Conservation (phyloP, 2,329 filamentous ascomycete genomes). For the Hypoxylon sp. region DNA sequence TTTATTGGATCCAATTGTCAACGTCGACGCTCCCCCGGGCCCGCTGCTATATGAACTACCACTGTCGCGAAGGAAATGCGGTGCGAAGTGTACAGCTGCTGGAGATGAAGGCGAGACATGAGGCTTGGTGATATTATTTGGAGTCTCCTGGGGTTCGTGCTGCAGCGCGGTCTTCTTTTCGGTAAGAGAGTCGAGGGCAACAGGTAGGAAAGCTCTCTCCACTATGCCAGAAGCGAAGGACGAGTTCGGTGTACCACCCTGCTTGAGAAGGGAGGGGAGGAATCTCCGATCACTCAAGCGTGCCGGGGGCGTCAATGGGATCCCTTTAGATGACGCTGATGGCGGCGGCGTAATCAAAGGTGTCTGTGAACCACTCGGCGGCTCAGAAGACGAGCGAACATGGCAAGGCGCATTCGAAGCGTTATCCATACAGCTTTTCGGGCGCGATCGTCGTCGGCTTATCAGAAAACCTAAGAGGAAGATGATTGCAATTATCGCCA, state of each 20-base stretch:
- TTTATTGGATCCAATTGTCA: constrained; percentile 47
- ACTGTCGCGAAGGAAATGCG: constrained; percentile 37
- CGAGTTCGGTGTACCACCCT: constrained; percentile 31
- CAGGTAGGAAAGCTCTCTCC: constrained; percentile 53
- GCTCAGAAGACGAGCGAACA: constrained; percentile 45
- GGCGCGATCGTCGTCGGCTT: constrained; percentile 50
- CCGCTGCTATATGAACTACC: constrained; percentile 33
- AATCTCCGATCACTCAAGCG: constrained; percentile 63
- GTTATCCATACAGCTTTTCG: constrained; percentile 41
- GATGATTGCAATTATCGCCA: constrained; percentile 56
- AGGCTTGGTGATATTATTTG: constrained; percentile 24
- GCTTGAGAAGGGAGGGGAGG: constrained; percentile 55
- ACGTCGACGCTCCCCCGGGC: constrained; percentile 29
- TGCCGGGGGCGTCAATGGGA: constrained; percentile 60
- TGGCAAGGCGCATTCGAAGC: constrained; percentile 44
- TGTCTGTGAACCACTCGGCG: constrained; percentile 55
- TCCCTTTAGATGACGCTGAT: constrained; percentile 49
- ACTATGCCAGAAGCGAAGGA: constrained; percentile 27
- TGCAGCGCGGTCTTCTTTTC: constrained; percentile 55
- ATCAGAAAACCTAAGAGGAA: constrained; percentile 56
- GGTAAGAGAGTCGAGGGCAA: constrained; percentile 56
- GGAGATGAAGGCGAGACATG: constrained; percentile 22
- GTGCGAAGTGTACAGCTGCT: constrained; percentile 28
- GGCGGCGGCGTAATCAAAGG: constrained; percentile 58
- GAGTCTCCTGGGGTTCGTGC: constrained; percentile 48